Conservation (phyloP, 441 rosid species). For the Raphanus hybrid region DNA sequence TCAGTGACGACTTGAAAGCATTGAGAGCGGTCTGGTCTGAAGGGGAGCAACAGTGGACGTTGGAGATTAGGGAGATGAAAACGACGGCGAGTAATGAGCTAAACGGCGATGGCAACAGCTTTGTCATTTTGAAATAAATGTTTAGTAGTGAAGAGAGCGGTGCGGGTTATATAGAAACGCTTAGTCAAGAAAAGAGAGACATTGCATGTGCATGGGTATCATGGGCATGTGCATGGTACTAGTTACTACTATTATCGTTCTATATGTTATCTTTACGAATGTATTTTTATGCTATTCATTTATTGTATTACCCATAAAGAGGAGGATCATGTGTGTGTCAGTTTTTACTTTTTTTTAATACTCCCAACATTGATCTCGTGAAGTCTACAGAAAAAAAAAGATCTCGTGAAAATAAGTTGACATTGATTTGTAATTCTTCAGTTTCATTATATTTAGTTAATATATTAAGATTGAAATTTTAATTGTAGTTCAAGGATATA, state of each 20-base stretch:
- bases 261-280: conserved; percentile 18
- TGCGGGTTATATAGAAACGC: conserved; percentile 37
- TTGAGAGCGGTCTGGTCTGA: conserved; percentile 63
- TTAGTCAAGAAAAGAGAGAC: conserved; percentile 31
- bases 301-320: conserved; percentile 11
- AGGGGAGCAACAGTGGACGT: conserved; percentile 55
- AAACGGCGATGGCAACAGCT: conserved; percentile 43
- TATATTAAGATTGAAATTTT: too few relatives aligned
- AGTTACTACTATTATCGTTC: conserved; percentile 3
- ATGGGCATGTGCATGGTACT: conserved; percentile 33
- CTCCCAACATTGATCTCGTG: conserved; percentile 31
- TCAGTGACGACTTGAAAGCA: conserved; percentile 61
- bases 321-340: conserved; percentile 41
- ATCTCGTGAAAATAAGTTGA: conserved; percentile 9
- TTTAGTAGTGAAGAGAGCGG: conserved; percentile 35
- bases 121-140: conserved; percentile 12
- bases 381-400: too few relatives aligned
- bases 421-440: conserved; percentile 2
- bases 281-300: conserved; percentile 8
- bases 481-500: background rate
- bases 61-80: conserved; percentile 38
- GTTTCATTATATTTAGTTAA: background rate
- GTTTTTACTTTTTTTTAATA: conserved; percentile 9
- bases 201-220: conserved; percentile 45
- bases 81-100: conserved; percentile 31